phyloP scores from a whole-genome alignment of 2,329 filamentous ascomycete species.

The Diaporthe vaccinii region DNA sequence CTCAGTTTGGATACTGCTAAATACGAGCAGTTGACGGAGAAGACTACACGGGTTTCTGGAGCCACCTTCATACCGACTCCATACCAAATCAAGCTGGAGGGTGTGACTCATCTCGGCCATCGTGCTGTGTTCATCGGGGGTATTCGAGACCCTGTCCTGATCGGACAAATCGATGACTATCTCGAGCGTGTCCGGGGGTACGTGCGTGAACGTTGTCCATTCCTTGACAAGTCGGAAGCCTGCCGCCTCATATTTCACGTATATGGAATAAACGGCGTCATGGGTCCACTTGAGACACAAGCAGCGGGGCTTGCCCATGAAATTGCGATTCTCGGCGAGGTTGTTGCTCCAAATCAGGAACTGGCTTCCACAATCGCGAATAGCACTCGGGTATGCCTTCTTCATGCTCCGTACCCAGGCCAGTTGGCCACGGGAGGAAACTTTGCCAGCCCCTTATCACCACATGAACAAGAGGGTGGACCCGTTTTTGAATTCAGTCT shows the following conservation, averaged over 20 bases:
- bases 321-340: constrained; percentile 1
- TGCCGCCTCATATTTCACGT: neutral
- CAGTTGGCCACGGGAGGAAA: constrained; percentile 11
- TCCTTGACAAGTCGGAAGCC: neutral
- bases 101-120: neutral
- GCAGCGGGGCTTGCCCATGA: neutral
- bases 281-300: constrained; percentile 3
- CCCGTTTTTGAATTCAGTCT: constrained; percentile 6
- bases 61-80: neutral
- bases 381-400: neutral
- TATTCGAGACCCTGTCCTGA: constrained; percentile 4
- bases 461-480: constrained; percentile 7
- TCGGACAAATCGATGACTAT: neutral
- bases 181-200: neutral
- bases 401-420: neutral
- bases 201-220: neutral
- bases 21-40: neutral
- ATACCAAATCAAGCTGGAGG: constrained; percentile 9
- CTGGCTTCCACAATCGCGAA: constrained; percentile 1
- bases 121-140: neutral
- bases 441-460: constrained; percentile 4
- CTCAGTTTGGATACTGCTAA: neutral
- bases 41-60: neutral
- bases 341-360: neutral
- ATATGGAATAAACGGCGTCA: neutral